Evolutionary conservation across 1,139 yeast genomes (phyloP).

Genomic region (Pichia sp.): DNA sequence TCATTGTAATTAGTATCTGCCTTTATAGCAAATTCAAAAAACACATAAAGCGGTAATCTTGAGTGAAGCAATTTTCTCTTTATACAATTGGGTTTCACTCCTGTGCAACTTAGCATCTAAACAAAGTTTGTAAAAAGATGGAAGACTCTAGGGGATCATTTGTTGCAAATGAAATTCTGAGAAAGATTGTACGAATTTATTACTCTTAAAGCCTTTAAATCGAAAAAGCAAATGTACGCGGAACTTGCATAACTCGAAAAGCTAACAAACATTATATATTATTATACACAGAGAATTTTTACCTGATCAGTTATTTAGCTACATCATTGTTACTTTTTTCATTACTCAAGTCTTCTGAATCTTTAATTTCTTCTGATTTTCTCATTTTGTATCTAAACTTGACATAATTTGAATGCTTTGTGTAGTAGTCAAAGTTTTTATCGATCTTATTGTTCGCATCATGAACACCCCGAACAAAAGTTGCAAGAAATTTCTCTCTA

Average conservation of each 20-base stretch:
- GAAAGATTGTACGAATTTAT: too few relatives aligned
- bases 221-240: too few relatives aligned
- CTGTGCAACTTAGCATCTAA: too few relatives aligned
- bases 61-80: conserved; percentile 6
- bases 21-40: conserved; percentile 19
- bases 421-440: conserved; percentile 28
- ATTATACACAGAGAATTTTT: too few relatives aligned
- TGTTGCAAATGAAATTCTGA: too few relatives aligned
- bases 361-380: conserved; percentile 33
- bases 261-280: too few relatives aligned
- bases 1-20: conserved; percentile 6
- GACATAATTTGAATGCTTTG: conserved; percentile 35
- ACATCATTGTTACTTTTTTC: conserved; percentile 24
- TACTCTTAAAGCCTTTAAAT: too few relatives aligned
- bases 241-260: too few relatives aligned
- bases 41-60: conserved; percentile 3
- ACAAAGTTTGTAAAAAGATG: too few relatives aligned
- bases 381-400: conserved; percentile 31
- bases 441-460: conserved; percentile 27
- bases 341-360: conserved; percentile 29
- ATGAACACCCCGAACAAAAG: conserved; percentile 23
- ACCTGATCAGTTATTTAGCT: too few relatives aligned
- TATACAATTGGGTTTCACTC: too few relatives aligned
- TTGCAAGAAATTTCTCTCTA: conserved; percentile 28
- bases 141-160: too few relatives aligned